Evolutionary conservation across 176 grass and related monocot genomes (phyloP).

Genomic region (Oryza coarctata): DNA sequence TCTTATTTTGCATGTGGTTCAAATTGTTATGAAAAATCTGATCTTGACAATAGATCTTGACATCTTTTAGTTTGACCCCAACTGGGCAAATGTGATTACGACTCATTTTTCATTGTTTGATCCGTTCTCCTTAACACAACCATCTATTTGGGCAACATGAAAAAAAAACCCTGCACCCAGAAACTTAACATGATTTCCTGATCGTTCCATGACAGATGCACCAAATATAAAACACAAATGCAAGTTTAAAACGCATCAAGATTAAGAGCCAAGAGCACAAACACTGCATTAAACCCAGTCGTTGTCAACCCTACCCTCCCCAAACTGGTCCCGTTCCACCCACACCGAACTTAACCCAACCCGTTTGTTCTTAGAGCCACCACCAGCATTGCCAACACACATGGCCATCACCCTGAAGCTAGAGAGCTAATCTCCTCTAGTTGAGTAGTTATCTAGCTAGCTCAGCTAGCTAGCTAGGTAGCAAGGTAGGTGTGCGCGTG

Average conservation of each 20-base stretch:
- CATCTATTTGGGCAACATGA: too few species aligned
- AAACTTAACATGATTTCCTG: too few species aligned
- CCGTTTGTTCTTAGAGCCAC: not conserved
- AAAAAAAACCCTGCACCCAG: too few species aligned
- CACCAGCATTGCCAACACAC: not conserved
- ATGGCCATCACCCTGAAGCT: not conserved
- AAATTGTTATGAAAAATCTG: too few species aligned
- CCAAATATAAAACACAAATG: not conserved
- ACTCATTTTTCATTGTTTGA: too few species aligned
- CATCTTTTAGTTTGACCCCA: too few species aligned
- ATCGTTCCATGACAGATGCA: not conserved
- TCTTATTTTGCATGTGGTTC: too few species aligned
- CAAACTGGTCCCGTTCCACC: constrained; percentile 40
- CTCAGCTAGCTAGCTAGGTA: constrained; percentile 9
- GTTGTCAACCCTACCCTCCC: constrained; percentile 40
- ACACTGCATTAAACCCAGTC: not conserved
- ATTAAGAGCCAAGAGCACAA: not conserved
- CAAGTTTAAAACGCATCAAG: not conserved
- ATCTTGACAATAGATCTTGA: too few species aligned
- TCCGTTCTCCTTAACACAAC: too few species aligned
- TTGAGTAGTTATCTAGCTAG: not conserved
- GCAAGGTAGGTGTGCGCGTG: not conserved
- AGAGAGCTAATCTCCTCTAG: not conserved
- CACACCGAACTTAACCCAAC: constrained; percentile 35
- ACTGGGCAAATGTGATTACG: too few species aligned